phyloP scores from a whole-genome alignment of 2,329 filamentous ascomycete species.

The Ascochyta pisi region DNA sequence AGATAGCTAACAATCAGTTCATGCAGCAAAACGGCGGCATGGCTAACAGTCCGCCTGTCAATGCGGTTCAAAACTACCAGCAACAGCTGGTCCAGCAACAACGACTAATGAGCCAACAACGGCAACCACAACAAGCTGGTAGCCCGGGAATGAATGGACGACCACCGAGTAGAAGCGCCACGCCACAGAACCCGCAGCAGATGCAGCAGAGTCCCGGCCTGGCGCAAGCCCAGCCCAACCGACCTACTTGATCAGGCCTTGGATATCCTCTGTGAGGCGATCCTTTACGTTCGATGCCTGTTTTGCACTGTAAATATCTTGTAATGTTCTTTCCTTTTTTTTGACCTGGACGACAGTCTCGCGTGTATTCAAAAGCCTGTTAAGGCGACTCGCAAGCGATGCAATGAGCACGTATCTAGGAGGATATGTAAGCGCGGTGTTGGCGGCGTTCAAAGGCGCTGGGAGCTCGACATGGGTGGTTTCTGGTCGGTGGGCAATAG shows the following conservation, averaged over 20 bases:
- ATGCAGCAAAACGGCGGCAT: constrained; percentile 40
- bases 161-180: constrained; percentile 47
- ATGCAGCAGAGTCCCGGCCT: constrained; percentile 44
- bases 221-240: constrained; percentile 41
- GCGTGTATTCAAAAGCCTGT: constrained; percentile 1
- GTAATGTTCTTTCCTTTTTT: constrained; percentile 31
- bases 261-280: constrained; percentile 26
- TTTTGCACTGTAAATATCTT: constrained; percentile 40
- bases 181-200: constrained; percentile 46
- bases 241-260: constrained; percentile 11
- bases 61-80: constrained; percentile 47
- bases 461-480: neutral
- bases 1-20: constrained; percentile 46
- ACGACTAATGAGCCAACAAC: constrained; percentile 44
- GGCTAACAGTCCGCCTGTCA: constrained; percentile 41
- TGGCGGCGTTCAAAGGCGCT: constrained; percentile 14
- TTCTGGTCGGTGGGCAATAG: neutral
- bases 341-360: neutral
- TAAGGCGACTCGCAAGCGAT: neutral
- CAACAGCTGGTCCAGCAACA: constrained; percentile 48
- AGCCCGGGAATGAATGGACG: constrained; percentile 42
- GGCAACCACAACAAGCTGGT: constrained; percentile 38
- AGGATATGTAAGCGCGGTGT: constrained; percentile 9
- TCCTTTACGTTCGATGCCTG: constrained; percentile 19
- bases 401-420: neutral